Base-by-base conservation (phyloP, 331 rosid genomes). In the Cydonia oblonga region DNA sequence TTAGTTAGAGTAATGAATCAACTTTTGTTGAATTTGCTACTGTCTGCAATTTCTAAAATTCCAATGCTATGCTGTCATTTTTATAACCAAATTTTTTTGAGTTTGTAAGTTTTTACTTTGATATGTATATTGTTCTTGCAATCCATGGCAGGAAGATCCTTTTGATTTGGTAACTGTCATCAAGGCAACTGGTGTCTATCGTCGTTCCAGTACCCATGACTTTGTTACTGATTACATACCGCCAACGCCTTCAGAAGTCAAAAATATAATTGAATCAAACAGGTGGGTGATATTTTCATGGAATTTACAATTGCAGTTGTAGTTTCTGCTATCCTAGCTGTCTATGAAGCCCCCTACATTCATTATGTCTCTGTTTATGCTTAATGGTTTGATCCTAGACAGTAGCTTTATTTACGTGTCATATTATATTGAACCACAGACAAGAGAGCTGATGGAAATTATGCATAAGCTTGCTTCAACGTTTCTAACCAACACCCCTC, bases 181-280 rank as follows among this genome's bases (percentile, higher is more conserved):
- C 81, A 90, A 86, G 87, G 64, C 83, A 57, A 65, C 92, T 64
- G 71, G 85, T 81, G 80, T 74, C 86, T 93, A 93, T 79, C 97
- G 97, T 20, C 89, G 92, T 68, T 83, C 92, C 57, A 86, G 77
- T 71, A 38, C 75, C 51, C 84, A 76, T 63, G 90, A 93, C 81
- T 86, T 82, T 70, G 89, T 70, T 67, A 79, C 83, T 18, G 98
- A 93, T 84, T 93, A 77, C 77, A 76, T 93, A 54, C 90, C 83
- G 8, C 97, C 95, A 52, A 81, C 97, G 10, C 78, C 77, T 53
- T 70, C 72, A 14, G 96, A 93, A 79, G 18, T 83, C 49, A 75
- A 70, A 68, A 75, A 77, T 49, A 1, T 82, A 58, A 0, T 64
- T 25, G 90, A 90, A 9, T 33, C 84, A 65, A 19, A 61, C 83